Percentiles rank a stretch among this genome's conserved stretches.
These are phyloP conservation scores for Penicillium oxalicum DNA, from an alignment of 2,329 filamentous ascomycete genomes.

Conservation along the genomic window DNA sequence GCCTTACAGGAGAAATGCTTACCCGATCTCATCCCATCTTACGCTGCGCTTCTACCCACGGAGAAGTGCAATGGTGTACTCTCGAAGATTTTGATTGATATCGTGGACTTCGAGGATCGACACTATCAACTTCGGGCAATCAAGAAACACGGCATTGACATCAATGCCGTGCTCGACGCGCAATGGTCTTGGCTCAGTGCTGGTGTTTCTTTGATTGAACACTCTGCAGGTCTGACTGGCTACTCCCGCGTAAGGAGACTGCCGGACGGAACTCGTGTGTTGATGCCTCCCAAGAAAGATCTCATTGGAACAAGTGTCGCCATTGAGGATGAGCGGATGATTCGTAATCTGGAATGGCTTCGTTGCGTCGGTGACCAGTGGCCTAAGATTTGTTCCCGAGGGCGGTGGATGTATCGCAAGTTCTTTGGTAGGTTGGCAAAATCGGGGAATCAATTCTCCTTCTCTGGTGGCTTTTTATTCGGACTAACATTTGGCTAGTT, in stretches of 20 bases:
- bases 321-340: slow-evolving; percentile 63
- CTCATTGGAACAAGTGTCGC: slow-evolving; percentile 62
- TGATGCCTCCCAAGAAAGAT: slow-evolving; percentile 61
- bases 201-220: slow-evolving; percentile 31
- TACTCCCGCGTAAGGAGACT: slow-evolving; percentile 48
- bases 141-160: slow-evolving; percentile 65
- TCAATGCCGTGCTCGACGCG: slow-evolving; percentile 64
- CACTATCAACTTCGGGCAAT: slow-evolving; percentile 67
- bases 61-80: slow-evolving; percentile 64
- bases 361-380: slow-evolving; percentile 66
- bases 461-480: slow-evolving; percentile 2
- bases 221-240: slow-evolving; percentile 24
- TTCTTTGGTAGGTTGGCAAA: slow-evolving; percentile 65
- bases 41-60: slow-evolving; percentile 70
- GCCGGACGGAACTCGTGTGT: slow-evolving; percentile 43
- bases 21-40: slow-evolving; percentile 75
- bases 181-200: slow-evolving; percentile 50
- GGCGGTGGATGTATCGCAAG: slow-evolving; percentile 70
- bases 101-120: slow-evolving; percentile 61
- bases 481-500: slow-evolving; percentile 19
- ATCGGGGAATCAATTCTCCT: neutral
- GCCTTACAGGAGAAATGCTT: slow-evolving; percentile 67
- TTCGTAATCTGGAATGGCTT: slow-evolving; percentile 81
- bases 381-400: slow-evolving; percentile 62
- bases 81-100: slow-evolving; percentile 68